Conservation (phyloP, 441 rosid genomes). For the Erysimum cheiri region DNA sequence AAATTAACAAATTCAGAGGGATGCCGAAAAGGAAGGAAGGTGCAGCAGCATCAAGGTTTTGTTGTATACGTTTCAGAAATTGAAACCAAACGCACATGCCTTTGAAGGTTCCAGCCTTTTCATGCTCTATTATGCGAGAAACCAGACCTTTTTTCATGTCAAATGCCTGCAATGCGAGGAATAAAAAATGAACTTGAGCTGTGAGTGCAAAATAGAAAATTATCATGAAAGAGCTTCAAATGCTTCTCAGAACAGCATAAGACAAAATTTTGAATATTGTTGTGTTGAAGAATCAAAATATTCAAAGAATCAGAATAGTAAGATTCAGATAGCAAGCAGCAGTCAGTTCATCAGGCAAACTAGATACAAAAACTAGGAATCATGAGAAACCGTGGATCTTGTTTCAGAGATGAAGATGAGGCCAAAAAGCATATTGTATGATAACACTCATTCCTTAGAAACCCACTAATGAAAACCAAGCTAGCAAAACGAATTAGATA, state of each 20-base stretch:
- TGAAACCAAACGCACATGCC: slow-evolving; percentile 14
- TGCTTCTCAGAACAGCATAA: slow-evolving; percentile 20
- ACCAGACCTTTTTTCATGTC: slow-evolving; percentile 25
- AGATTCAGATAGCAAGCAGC: slow-evolving; percentile 2
- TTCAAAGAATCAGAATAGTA: neutral
- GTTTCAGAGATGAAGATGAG: slow-evolving; percentile 1
- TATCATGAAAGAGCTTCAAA: neutral
- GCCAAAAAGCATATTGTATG: slow-evolving; percentile 18
- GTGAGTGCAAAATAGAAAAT: neutral
- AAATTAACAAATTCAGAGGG: slow-evolving; percentile 22
- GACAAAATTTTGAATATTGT: neutral
- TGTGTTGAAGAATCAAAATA: neutral
- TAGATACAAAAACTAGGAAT: neutral
- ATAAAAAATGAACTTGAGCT: neutral
- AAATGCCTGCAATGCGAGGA: slow-evolving; percentile 39
- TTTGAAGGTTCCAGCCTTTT: slow-evolving; percentile 27
- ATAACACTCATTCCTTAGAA: slow-evolving; percentile 5
- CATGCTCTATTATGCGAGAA: slow-evolving; percentile 31
- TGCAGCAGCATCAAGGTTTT: slow-evolving; percentile 33
- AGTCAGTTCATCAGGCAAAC: neutral
- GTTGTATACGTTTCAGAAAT: slow-evolving; percentile 26
- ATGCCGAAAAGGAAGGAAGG: neutral
- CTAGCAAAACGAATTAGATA: neutral
- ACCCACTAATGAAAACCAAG: slow-evolving; percentile 1
- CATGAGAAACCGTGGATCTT: neutral